Evolutionary conservation across 2,329 filamentous ascomycete genomes (phyloP).

Genomic region (Aspergillus pseudoterreus): DNA sequence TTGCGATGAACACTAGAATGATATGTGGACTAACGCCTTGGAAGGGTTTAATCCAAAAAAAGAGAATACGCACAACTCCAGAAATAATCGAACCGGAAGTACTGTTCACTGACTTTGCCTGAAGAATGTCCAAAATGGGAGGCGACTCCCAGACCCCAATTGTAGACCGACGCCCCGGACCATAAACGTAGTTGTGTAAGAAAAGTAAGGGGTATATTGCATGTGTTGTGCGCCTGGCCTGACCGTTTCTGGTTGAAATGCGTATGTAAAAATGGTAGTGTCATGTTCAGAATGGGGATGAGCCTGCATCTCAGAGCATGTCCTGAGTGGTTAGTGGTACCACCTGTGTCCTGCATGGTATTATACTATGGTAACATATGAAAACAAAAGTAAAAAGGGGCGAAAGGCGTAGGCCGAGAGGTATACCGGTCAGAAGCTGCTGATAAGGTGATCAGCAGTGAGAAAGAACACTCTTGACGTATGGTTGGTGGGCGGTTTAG

Average conservation of each 20-base stretch:
- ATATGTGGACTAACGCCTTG: neutral
- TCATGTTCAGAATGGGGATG: neutral
- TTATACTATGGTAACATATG: neutral
- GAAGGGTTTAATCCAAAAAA: neutral
- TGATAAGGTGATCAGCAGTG: neutral
- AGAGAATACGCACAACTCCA: no score
- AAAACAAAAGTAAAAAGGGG: neutral
- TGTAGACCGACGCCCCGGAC: no score
- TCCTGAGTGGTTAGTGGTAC: neutral
- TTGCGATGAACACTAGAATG: neutral
- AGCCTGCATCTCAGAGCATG: neutral
- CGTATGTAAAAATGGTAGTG: neutral
- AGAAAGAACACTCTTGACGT: neutral
- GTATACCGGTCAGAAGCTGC: neutral
- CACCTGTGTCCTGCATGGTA: neutral
- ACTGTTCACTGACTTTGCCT: no score
- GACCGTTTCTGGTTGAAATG: neutral
- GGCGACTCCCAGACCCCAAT: no score
- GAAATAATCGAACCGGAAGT: no score
- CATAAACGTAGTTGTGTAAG: neutral
- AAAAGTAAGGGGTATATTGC: conserved; percentile 1
- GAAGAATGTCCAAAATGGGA: no score
- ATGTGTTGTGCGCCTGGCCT: neutral
- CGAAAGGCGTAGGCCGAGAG: neutral
- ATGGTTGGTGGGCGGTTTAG: neutral